Base-by-base conservation (phyloP, 2,329 filamentous ascomycete species). In the Apiospora phragmitis region DNA sequence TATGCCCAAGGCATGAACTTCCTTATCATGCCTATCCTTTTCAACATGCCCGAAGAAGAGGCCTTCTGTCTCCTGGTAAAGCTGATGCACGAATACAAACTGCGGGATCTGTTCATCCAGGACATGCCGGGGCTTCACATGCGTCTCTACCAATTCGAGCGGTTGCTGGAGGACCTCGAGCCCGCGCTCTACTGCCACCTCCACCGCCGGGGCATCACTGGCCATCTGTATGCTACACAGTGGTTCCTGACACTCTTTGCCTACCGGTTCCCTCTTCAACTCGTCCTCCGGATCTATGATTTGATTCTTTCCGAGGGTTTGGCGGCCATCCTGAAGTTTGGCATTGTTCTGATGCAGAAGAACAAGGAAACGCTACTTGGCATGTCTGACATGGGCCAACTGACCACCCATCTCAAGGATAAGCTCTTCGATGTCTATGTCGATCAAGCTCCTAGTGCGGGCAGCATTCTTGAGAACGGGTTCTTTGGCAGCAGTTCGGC, bases 1-100 rank as follows among this genome's bases (percentile, higher is more conserved):
- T 99, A 99, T 81, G 95, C 97, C 0, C 96, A 99, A 81, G 96
- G 96, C 79, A 98, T 99, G 93, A 99, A 98, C 79, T 99, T 99
- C 78, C 90, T 99, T 71, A 93, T 94, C 67, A 98, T 98, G 94
- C 96, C 97, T 32, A 82, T 99, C 24, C 85, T 99, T 1, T 98
- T 99, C 84, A 98, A 98, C 80, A 97, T 98, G 95, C 93, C 95
- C 2, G 95, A 98, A 82, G 94, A 97, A 79, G 96, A 99, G 82
- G 95, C 96, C 0, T 99, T 99, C 79, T 96, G 94, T 76, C 85
- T 99, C 24, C 89, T 99, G 35, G 94, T 98, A 24, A 92, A 94
- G 74, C 83, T 99, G 69, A 99, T 99, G 96, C 97, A 97, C 83
- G 94, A 98, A 74, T 99, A 98, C 81, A 91, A 94, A 71, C 85